Conservation (phyloP, 208 protist genomes). For the Trypanosoma lewisi region DNA sequence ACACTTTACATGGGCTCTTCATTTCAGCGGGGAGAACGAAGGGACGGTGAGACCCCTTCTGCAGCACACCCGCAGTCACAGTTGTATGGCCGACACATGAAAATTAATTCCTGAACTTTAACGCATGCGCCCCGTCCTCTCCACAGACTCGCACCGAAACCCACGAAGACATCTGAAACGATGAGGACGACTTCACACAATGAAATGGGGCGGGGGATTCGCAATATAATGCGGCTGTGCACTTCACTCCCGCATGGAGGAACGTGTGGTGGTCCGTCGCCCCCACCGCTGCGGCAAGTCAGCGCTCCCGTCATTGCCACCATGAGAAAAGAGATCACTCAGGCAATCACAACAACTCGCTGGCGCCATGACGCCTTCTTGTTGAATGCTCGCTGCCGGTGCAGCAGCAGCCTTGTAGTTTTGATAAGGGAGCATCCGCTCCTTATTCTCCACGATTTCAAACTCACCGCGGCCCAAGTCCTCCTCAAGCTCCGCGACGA, state of each 20-base stretch:
- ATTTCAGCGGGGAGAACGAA: too few species aligned
- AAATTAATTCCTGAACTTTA: too few species aligned
- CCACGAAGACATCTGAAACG: background rate
- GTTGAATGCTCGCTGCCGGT: background rate
- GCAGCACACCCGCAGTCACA: too few species aligned
- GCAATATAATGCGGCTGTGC: background rate
- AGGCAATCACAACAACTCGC: background rate
- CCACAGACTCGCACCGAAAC: background rate
- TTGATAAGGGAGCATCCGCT: background rate
- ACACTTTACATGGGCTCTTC: background rate
- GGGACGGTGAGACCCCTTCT: too few species aligned
- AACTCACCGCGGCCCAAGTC: slow-evolving; percentile 17
- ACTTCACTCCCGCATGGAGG: background rate
- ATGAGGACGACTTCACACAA: background rate
- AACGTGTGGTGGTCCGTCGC: background rate
- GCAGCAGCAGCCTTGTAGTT: background rate
- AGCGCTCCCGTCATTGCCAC: background rate
- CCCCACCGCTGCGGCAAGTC: background rate
- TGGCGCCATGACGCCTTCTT: background rate
- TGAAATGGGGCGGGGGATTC: background rate
- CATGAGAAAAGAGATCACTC: background rate
- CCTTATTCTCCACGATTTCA: slow-evolving; percentile 24
- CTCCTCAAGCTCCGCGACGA: slow-evolving; percentile 6
- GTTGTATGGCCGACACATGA: background rate
- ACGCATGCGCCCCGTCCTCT: background rate